Conservation (phyloP, 2,329 filamentous ascomycete species). For the Alternaria ventricosa region DNA sequence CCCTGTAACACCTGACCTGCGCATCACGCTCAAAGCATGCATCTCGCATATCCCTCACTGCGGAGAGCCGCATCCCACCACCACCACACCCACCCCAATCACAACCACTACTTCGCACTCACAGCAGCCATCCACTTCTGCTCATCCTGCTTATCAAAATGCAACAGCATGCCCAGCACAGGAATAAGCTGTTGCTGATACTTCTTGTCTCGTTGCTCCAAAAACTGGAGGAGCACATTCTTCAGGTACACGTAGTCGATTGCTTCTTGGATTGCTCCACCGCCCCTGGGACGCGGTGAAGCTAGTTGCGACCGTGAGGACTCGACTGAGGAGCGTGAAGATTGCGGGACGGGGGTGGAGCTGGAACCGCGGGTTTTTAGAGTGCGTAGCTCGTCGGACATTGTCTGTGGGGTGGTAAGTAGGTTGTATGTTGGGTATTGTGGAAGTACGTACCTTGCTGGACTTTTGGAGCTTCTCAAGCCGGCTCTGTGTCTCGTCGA, state of each 20-base stretch:
- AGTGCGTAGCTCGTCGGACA: constrained; percentile 65
- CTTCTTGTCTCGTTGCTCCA: constrained; percentile 81
- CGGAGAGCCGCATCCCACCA: constrained; percentile 17
- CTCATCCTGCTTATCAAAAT: constrained; percentile 80
- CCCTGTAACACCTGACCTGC: constrained; percentile 1
- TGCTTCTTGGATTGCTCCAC: constrained; percentile 35
- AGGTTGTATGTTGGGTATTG: neutral
- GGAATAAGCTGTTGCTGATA: constrained; percentile 78
- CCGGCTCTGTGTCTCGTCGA: constrained; percentile 78
- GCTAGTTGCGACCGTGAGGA: constrained; percentile 55
- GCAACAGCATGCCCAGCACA: constrained; percentile 76
- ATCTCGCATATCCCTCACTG: constrained; percentile 9
- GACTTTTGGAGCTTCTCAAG: constrained; percentile 81
- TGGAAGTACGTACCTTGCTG: constrained; percentile 55
- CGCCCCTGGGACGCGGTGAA: constrained; percentile 55
- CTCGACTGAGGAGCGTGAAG: constrained; percentile 66
- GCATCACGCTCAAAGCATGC: constrained; percentile 5
- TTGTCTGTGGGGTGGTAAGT: constrained; percentile 47
- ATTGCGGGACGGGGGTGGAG: constrained; percentile 56
- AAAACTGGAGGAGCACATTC: constrained; percentile 80
- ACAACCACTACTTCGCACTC: constrained; percentile 47
- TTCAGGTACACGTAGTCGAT: constrained; percentile 75
- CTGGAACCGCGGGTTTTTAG: constrained; percentile 54
- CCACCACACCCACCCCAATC: neutral
- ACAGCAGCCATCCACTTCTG: constrained; percentile 86